Base-by-base conservation (phyloP, 2,329 filamentous ascomycete genomes). In the Tothia fuscella region DNA sequence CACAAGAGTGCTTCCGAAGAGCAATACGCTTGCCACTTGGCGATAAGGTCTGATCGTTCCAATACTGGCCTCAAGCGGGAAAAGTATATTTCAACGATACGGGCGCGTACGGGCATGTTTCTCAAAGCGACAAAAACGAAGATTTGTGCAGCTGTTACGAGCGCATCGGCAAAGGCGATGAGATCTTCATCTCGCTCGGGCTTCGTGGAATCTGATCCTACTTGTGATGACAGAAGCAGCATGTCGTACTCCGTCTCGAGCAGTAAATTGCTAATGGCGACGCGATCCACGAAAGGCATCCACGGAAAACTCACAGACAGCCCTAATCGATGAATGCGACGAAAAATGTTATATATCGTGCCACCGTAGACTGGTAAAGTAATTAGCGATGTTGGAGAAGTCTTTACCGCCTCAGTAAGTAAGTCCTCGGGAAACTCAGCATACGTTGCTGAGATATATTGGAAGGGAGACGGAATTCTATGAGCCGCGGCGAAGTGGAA, bases 171-270 rank as follows among this genome's bases (percentile, higher is more conserved):
- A 10, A 26, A 7, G 5, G 25, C 10, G 6, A 38, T 28, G 5
- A 38, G 12, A 28, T 38, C 35, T 10, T 3, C 17, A 17, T 12
- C 14, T 5, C 12, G 5, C 21, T 38, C 6, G 21, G 5, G 3
- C n/a, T 38, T 22, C 17, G 19, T 25, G 5, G 19, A 20, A 7
- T 37, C 33, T 10, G 19, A 17, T 21, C 35, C 21, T 6, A 38
- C 3, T 5, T 13, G 16, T 4, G 32, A n/a, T 2, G 16, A 12
- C n/a, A 38, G 19, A 9, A 19, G 20, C n/a, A 38, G 21, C 35
- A 38, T 38, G 13, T 38, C 21, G 12, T 25, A 38, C 7, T 38
- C 35, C n/a, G 24, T 22, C 5, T 38, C 35, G 9, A 38, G 4
- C 21, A 38, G 7, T 3, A 38, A 9, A 14, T 38, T 38, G 19